phyloP scores from a whole-genome alignment of 306 rosid genomes.

The Corylus avellana region DNA sequence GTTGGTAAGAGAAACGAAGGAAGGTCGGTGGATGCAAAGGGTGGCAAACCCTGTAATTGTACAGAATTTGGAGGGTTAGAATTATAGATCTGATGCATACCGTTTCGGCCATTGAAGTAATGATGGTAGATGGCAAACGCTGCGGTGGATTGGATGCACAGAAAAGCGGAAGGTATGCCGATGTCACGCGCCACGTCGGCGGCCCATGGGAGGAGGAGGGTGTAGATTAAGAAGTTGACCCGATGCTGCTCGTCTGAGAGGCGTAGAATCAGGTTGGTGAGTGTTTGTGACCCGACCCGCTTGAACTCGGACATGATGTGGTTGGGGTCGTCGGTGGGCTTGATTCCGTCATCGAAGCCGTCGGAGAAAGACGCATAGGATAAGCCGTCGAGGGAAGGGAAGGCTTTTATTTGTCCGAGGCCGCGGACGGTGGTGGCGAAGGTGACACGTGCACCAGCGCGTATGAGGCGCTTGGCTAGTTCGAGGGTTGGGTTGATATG shows the following conservation, averaged over 20 bases:
- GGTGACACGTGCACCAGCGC: conserved; percentile 1
- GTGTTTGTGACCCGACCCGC: conserved; percentile 11
- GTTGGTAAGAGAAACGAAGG: conserved; percentile 6
- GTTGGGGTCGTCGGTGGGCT: neutral
- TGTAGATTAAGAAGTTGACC: conserved; percentile 13
- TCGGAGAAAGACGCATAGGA: conserved; percentile 15
- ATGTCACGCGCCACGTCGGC: conserved; percentile 12
- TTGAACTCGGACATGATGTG: neutral
- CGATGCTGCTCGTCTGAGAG: conserved; percentile 1
- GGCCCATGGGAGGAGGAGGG: conserved; percentile 5
- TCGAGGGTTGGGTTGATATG: conserved; percentile 12
- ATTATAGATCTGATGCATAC: neutral
- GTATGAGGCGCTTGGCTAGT: conserved; percentile 1
- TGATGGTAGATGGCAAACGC: neutral
- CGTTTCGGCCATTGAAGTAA: neutral
- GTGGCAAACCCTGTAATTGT: neutral
- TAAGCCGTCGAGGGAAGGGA: conserved; percentile 4
- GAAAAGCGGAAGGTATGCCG: conserved; percentile 6
- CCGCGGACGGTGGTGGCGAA: conserved; percentile 14
- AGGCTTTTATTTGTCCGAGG: neutral
- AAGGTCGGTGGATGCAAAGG: neutral
- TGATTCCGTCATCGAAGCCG: conserved; percentile 7
- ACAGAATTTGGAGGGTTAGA: neutral
- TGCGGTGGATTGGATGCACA: conserved; percentile 2
- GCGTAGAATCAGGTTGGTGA: neutral